Percentiles rank a stretch among this genome's conserved stretches.
Conservation (phyloP, 352 stramenopile species). For the Phytophthora sp. region DNA sequence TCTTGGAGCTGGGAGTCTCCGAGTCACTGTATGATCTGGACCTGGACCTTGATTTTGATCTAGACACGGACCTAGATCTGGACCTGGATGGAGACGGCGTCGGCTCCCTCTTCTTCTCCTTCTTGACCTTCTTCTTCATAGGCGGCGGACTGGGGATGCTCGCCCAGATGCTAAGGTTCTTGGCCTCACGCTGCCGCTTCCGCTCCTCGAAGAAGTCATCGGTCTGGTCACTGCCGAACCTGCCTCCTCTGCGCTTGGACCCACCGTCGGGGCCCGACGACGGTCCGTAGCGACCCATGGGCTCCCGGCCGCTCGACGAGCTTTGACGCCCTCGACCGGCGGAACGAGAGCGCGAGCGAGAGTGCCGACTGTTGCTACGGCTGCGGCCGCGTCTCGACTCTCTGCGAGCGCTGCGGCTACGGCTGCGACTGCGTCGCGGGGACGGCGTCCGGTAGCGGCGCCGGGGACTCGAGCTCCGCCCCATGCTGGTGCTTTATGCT, state of each 20-base stretch:
- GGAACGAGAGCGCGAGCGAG: constrained; percentile 32
- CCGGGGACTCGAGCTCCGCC: constrained; percentile 34
- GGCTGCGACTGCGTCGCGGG: constrained; percentile 31
- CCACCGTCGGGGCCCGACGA: constrained; percentile 9
- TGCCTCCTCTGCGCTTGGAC: constrained; percentile 22
- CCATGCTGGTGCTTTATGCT: constrained; percentile 14
- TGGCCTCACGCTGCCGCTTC: constrained; percentile 66
- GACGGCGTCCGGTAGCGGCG: constrained; percentile 29
- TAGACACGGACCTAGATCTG: constrained; percentile 20
- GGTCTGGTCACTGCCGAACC: constrained; percentile 41
- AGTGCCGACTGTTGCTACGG: constrained; percentile 19
- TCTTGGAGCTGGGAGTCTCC: constrained; percentile 40
- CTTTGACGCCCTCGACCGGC: constrained; percentile 26
- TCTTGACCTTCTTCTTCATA: constrained; percentile 57
- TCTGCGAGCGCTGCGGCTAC: constrained; percentile 33
- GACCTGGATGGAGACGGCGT: constrained; percentile 16
- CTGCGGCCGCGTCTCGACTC: constrained; percentile 23
- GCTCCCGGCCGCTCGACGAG: constrained; percentile 25
- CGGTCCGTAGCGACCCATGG: constrained; percentile 39
- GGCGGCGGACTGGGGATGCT: constrained; percentile 71
- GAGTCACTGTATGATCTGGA: constrained; percentile 29
- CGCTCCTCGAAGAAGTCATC: constrained; percentile 79
- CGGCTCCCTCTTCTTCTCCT: constrained; percentile 32
- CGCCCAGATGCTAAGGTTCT: constrained; percentile 77
- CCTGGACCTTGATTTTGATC: constrained; percentile 16